phyloP scores from a whole-genome alignment of 2,329 filamentous ascomycete species.

The Trichoderma breve region DNA sequence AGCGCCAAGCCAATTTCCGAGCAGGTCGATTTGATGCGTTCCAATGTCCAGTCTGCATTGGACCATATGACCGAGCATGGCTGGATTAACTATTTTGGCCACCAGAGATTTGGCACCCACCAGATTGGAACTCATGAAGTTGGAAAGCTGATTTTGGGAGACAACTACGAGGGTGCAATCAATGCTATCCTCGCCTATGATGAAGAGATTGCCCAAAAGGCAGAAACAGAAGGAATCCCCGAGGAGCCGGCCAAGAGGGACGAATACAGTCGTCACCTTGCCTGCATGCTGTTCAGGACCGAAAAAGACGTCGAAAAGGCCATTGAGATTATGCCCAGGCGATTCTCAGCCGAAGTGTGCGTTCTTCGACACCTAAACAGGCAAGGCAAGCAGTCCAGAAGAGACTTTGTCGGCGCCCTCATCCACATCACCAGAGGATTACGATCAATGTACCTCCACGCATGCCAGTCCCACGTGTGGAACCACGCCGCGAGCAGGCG shows the following conservation, averaged over 20 bases:
- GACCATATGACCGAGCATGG: slow-evolving; percentile 68
- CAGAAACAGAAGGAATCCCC: slow-evolving; percentile 38
- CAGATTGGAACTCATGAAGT: slow-evolving; percentile 80
- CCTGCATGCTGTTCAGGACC: slow-evolving; percentile 70
- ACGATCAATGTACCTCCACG: slow-evolving; percentile 92
- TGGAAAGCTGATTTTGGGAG: slow-evolving; percentile 78
- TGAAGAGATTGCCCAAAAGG: slow-evolving; percentile 53
- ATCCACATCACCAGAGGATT: slow-evolving; percentile 77
- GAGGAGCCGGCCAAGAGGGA: slow-evolving; percentile 62
- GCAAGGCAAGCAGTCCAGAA: slow-evolving; percentile 44
- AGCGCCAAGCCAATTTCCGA: slow-evolving; percentile 27
- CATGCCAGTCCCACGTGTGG: slow-evolving; percentile 94
- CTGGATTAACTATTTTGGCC: slow-evolving; percentile 96
- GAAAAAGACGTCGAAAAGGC: slow-evolving; percentile 59
- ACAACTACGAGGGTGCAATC: slow-evolving; percentile 77
- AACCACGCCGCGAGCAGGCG: slow-evolving; percentile 80
- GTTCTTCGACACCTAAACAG: slow-evolving; percentile 74
- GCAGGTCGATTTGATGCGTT: slow-evolving; percentile 32
- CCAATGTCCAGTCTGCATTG: slow-evolving; percentile 56
- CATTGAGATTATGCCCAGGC: slow-evolving; percentile 67
- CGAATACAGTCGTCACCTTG: slow-evolving; percentile 74
- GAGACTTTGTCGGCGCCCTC: slow-evolving; percentile 79
- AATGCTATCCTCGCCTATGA: slow-evolving; percentile 74
- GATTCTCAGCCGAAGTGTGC: slow-evolving; percentile 76
- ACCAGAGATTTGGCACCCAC: slow-evolving; percentile 95